These are phyloP conservation scores for Datisca glomerata DNA, from an alignment of 306 rosid species.

Conservation along the genomic window DNA sequence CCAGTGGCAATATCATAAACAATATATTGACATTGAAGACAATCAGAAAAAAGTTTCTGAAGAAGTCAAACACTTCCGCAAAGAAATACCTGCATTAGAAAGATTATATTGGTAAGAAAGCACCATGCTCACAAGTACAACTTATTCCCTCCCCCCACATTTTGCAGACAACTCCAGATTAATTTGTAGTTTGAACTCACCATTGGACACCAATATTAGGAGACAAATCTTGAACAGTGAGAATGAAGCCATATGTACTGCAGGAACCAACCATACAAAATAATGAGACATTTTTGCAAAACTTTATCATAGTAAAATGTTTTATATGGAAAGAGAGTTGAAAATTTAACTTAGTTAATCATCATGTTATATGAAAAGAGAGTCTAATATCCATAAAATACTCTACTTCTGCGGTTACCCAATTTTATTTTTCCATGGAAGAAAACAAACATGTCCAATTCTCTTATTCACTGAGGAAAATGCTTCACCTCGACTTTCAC, in stretches of 20 bases:
- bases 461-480: no score
- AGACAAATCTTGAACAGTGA: conserved; percentile 80
- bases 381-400: no score
- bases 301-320: no score
- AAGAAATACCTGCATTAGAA: conserved; percentile 78
- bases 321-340: no score
- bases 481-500: no score
- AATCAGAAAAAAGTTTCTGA: conserved; percentile 73
- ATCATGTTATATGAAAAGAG: no score
- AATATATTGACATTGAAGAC: conserved; percentile 83
- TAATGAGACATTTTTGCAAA: not conserved
- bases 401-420: no score
- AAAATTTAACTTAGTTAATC: no score
- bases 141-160: not conserved
- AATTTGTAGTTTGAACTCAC: conserved; percentile 31
- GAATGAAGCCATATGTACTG: conserved; percentile 93
- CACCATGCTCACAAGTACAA: not conserved
- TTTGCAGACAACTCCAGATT: not conserved
- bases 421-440: no score
- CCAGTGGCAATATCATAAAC: conserved; percentile 76
- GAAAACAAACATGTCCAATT: no score
- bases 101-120: not conserved
- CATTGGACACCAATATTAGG: conserved; percentile 89
- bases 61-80: conserved; percentile 90
- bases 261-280: conserved; percentile 22